Conservation (phyloP, 2,329 filamentous ascomycete species). For the Davidsoniella eucalypti region DNA sequence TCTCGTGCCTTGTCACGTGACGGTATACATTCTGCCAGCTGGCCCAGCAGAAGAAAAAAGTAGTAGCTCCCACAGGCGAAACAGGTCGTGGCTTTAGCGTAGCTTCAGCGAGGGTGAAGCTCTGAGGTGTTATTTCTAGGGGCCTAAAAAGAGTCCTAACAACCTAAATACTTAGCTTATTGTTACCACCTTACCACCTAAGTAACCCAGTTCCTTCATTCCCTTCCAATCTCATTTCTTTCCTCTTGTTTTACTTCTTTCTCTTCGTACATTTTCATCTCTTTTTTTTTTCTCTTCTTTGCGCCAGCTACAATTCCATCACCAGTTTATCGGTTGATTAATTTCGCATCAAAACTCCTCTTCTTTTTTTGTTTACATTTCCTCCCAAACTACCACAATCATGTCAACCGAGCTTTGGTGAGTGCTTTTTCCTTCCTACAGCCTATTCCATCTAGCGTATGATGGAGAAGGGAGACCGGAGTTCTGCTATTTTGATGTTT, state of each 20-base stretch:
- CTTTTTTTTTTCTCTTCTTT: neutral
- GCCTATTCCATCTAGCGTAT: conserved; percentile 10
- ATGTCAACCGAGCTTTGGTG: conserved; percentile 77
- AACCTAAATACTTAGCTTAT: neutral
- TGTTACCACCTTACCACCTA: neutral
- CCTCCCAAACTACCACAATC: conserved; percentile 26
- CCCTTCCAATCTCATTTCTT: neutral
- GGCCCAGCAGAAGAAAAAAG: neutral
- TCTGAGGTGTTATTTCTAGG: too few relatives aligned
- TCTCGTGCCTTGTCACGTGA: neutral
- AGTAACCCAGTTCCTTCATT: neutral
- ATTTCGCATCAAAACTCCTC: neutral
- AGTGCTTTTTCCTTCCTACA: conserved; percentile 28
- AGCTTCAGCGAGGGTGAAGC: neutral
- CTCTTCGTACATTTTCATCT: neutral
- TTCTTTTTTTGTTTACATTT: neutral
- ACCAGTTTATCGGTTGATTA: conserved; percentile 1
- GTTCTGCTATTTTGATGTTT: neutral
- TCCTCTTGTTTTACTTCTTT: neutral
- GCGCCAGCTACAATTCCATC: neutral
- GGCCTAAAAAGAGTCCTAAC: too few relatives aligned
- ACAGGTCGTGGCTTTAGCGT: neutral
- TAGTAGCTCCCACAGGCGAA: neutral
- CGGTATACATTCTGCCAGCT: neutral
- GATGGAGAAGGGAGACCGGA: conserved; percentile 15